Conservation (phyloP, 2,329 filamentous ascomycete species). For the Pseudohalonectria lignicola region DNA sequence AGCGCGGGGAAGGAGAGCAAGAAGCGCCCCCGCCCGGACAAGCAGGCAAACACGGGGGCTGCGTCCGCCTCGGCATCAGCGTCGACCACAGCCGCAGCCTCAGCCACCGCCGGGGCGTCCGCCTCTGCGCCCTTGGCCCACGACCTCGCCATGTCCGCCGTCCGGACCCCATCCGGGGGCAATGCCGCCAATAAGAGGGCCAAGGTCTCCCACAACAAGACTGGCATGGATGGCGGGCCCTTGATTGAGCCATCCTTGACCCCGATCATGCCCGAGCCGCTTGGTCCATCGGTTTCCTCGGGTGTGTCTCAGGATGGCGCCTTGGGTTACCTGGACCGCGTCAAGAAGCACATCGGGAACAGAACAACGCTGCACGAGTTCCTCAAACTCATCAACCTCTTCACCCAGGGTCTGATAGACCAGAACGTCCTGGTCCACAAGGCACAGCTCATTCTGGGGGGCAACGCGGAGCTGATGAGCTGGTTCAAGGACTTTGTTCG, state of each 20-base stretch:
- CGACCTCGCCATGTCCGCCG: too few relatives aligned
- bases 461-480: slow-evolving; percentile 76
- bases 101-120: too few relatives aligned
- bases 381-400: slow-evolving; percentile 91
- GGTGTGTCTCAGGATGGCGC: slow-evolving; percentile 67
- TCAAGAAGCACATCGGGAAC: slow-evolving; percentile 93
- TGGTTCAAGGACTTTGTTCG: slow-evolving; percentile 82
- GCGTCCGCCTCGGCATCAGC: background rate
- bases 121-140: slow-evolving; percentile 31
- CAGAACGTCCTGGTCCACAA: slow-evolving; percentile 73
- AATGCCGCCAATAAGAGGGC: slow-evolving; percentile 47
- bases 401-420: slow-evolving; percentile 86
- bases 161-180: slow-evolving; percentile 18
- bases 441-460: slow-evolving; percentile 75
- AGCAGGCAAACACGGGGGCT: slow-evolving; percentile 21
- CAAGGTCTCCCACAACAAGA: slow-evolving; percentile 62
- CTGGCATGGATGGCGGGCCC: slow-evolving; percentile 41
- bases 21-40: slow-evolving; percentile 62
- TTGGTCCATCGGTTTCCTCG: slow-evolving; percentile 49
- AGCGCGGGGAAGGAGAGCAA: slow-evolving; percentile 85
- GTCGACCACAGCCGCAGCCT: too few relatives aligned
- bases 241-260: slow-evolving; percentile 78
- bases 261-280: slow-evolving; percentile 76
- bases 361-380: slow-evolving; percentile 92
- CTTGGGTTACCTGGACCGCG: slow-evolving; percentile 86